These are phyloP conservation scores for Mycosphaerella sp. DNA, from an alignment of 2,329 filamentous ascomycete genomes.

Conservation along the genomic window DNA sequence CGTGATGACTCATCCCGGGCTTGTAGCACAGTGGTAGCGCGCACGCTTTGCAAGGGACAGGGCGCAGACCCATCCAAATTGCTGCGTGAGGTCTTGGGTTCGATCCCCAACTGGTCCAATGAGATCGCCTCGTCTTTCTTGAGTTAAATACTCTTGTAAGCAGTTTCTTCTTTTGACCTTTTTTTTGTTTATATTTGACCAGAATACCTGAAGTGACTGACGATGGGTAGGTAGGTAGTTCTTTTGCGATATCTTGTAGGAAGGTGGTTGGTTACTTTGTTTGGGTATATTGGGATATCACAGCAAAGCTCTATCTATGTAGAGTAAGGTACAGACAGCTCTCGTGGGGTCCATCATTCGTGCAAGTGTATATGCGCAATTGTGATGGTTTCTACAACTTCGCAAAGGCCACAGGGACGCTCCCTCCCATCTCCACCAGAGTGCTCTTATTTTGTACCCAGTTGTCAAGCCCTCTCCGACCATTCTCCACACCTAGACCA, in stretches of 20 bases:
- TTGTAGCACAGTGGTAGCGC: constrained; percentile 11
- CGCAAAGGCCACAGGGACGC: constrained; percentile 61
- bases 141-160: background rate
- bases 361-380: background rate
- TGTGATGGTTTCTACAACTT: constrained; percentile 11
- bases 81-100: constrained; percentile 10
- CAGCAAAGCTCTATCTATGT: no score
- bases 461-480: constrained; percentile 66
- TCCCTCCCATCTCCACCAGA: constrained; percentile 70
- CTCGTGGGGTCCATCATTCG: no score
- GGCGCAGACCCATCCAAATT: no score
- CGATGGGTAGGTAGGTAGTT: background rate
- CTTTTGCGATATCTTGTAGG: background rate
- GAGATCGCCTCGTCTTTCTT: background rate
- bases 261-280: no score
- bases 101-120: constrained; percentile 1
- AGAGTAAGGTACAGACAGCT: no score
- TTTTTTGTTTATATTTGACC: background rate
- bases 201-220: no score
- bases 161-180: background rate
- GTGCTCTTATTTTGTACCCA: constrained; percentile 88
- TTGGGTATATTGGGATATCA: no score
- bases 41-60: constrained; percentile 5
- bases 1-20: background rate
- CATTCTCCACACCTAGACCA: constrained; percentile 82